These are phyloP conservation scores for Yarrowia keelungensis DNA, from an alignment of 805 yeast species.

Conservation along the genomic window DNA sequence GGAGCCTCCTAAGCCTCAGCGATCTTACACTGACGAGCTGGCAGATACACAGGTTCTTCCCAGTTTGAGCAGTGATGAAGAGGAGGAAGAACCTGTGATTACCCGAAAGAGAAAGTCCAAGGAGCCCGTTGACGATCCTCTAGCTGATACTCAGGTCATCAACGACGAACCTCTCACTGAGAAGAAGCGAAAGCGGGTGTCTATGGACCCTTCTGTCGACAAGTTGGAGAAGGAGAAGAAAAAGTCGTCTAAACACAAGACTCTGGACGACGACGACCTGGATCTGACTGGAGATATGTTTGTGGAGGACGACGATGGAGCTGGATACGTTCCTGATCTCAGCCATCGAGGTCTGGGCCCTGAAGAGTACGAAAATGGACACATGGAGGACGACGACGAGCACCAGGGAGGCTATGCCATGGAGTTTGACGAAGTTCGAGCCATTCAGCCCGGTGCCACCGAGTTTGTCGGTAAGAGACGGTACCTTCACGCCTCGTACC, in stretches of 20 bases:
- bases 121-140: slow-evolving; percentile 2
- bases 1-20: background rate
- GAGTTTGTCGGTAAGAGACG: slow-evolving; percentile 78
- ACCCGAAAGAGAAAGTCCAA: slow-evolving; percentile 38
- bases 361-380: slow-evolving; percentile 28
- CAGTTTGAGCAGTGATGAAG: background rate
- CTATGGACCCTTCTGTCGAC: slow-evolving; percentile 9
- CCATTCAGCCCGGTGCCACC: slow-evolving; percentile 88
- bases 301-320: slow-evolving; percentile 69
- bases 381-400: slow-evolving; percentile 26
- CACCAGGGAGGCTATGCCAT: slow-evolving; percentile 4
- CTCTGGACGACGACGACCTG: slow-evolving; percentile 44
- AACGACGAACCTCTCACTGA: background rate
- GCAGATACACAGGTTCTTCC: slow-evolving; percentile 12
- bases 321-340: slow-evolving; percentile 52
- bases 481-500: slow-evolving; percentile 77
- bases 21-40: background rate
- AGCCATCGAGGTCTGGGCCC: slow-evolving; percentile 18
- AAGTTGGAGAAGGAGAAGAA: slow-evolving; percentile 8
- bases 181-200: slow-evolving; percentile 12
- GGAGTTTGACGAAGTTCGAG: slow-evolving; percentile 47
- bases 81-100: slow-evolving; percentile 22
- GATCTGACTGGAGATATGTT: slow-evolving; percentile 53
- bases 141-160: slow-evolving; percentile 42
- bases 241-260: slow-evolving; percentile 1